A percentile compares a stretch with the other conserved stretches of the same genome.
Evolutionary conservation across 2,329 filamentous ascomycete genomes (phyloP).

Genomic region (Colletotrichum limetticola): DNA sequence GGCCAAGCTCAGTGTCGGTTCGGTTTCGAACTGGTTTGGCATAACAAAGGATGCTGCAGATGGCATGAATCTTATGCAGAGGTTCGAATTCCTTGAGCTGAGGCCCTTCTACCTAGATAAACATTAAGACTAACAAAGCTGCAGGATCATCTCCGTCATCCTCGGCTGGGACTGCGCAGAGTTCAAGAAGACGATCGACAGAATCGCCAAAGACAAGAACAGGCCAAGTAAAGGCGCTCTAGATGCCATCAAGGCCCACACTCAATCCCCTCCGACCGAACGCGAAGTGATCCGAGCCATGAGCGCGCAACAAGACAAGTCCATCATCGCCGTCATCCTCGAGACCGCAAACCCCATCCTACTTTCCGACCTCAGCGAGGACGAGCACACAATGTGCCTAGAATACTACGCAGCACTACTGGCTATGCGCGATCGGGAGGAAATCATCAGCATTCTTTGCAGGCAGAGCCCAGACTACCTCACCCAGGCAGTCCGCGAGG

Average conservation of each 20-base stretch:
- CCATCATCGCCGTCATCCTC: conserved; percentile 76
- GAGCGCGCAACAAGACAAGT: conserved; percentile 63
- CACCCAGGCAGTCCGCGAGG: conserved; percentile 74
- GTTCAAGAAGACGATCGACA: conserved; percentile 72
- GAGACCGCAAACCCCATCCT: conserved; percentile 59
- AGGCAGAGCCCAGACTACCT: conserved; percentile 76
- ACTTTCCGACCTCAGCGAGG: conserved; percentile 60
- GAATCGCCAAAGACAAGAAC: conserved; percentile 71
- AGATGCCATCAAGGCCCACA: conserved; percentile 68
- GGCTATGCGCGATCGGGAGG: conserved; percentile 77
- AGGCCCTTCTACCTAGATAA: neutral
- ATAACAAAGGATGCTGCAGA: conserved; percentile 77
- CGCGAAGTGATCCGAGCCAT: conserved; percentile 69
- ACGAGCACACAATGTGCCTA: conserved; percentile 72
- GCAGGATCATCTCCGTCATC: conserved; percentile 77
- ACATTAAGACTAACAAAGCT: neutral
- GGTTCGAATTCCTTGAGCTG: conserved; percentile 42
- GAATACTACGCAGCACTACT: conserved; percentile 79
- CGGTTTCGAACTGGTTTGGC: conserved; percentile 83
- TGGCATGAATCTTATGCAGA: conserved; percentile 83
- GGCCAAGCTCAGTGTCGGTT: conserved; percentile 80
- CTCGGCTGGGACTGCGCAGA: conserved; percentile 78
- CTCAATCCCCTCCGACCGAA: conserved; percentile 61
- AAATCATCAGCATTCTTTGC: conserved; percentile 75
- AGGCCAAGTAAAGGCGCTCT: conserved; percentile 70